A percentile compares a stretch with the other conserved stretches of the same genome.
Conservation (phyloP, 2,329 filamentous ascomycete species). For the Trichoderma aggressivum region DNA sequence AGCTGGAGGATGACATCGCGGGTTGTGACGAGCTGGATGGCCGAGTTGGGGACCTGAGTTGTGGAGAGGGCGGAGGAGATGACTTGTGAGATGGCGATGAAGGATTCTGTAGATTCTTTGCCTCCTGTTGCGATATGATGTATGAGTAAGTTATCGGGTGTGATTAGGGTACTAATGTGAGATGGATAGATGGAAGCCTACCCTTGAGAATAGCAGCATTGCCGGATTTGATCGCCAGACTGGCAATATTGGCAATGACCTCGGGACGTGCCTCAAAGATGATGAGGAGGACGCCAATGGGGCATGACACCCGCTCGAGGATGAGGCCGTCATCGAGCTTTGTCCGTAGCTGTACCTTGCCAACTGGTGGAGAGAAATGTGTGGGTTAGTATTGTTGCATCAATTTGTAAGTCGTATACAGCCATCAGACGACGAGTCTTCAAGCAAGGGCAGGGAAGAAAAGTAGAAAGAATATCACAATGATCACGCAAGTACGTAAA, state of each 20-base stretch:
- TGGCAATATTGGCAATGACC: conserved; percentile 97
- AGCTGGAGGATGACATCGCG: conserved; percentile 86
- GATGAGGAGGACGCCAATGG: conserved; percentile 95
- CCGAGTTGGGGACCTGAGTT: conserved; percentile 76
- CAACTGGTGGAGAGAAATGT: conserved; percentile 53
- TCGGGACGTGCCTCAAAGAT: conserved; percentile 98
- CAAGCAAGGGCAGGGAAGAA: neutral
- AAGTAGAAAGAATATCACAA: too few species aligned
- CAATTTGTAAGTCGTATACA: neutral
- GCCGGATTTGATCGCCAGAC: conserved; percentile 92
- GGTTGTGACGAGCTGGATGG: conserved; percentile 91
- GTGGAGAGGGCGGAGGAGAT: conserved; percentile 73
- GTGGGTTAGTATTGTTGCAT: neutral
- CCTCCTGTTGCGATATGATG: conserved; percentile 55
- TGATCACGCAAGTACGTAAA: neutral
- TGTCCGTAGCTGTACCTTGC: conserved; percentile 78
- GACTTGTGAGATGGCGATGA: conserved; percentile 80
- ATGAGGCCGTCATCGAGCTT: conserved; percentile 80
- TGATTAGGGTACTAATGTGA: neutral
- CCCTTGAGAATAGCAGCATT: conserved; percentile 96
- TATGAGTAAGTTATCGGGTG: neutral
- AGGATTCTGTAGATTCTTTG: conserved; percentile 94
- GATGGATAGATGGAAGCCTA: conserved; percentile 23
- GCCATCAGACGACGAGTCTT: neutral
- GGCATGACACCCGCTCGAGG: conserved; percentile 85